A percentile compares a stretch with the other conserved stretches of the same genome.
Evolutionary conservation across 192 early-diverging fungal species (phyloP).

Genomic region (Gigaspora rosea): DNA sequence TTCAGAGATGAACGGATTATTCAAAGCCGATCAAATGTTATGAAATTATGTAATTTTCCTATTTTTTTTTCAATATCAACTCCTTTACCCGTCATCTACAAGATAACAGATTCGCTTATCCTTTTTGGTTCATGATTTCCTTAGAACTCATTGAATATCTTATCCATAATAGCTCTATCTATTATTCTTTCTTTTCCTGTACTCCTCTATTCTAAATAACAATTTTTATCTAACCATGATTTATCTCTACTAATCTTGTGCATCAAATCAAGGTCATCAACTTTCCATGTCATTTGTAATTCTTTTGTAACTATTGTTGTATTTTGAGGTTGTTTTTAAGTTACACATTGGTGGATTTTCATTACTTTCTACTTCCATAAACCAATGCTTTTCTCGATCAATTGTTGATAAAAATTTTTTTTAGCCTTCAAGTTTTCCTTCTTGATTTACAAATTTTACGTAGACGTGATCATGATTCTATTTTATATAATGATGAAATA

Average conservation of each 20-base stretch:
- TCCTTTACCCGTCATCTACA: neutral
- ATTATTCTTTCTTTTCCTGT: neutral
- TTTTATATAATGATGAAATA: too few relatives aligned
- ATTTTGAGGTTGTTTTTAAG: neutral
- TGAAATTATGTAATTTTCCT: too few relatives aligned
- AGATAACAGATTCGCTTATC: neutral
- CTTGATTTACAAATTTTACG: neutral
- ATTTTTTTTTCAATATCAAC: neutral
- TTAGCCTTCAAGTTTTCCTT: neutral
- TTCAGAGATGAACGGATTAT: too few relatives aligned
- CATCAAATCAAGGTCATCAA: neutral
- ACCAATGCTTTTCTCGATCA: neutral
- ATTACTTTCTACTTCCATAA: neutral
- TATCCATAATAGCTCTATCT: neutral
- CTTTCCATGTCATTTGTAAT: neutral
- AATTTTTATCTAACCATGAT: neutral
- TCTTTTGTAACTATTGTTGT: neutral
- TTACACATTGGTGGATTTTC: neutral
- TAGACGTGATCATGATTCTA: neutral
- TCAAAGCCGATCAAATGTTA: too few relatives aligned
- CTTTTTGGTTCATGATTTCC: neutral
- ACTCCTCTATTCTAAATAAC: neutral
- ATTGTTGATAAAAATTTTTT: neutral
- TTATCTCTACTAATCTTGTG: neutral
- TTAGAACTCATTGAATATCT: neutral